Evolutionary conservation across 208 protist genomes (phyloP).

Genomic region (Naegleria lovaniensis): DNA sequence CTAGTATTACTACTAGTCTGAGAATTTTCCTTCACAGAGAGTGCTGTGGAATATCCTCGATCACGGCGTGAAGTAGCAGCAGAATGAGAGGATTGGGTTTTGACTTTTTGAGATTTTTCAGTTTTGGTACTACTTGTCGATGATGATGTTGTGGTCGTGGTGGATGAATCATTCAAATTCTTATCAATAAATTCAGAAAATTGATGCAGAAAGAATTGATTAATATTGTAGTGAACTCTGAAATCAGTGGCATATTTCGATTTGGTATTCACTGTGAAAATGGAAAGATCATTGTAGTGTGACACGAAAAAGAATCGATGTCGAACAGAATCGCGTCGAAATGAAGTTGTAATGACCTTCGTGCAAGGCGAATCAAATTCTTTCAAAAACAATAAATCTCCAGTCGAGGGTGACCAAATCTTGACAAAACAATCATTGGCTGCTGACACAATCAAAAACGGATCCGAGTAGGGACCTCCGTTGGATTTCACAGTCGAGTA

Average conservation of each 20-base stretch:
- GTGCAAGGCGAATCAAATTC: background rate
- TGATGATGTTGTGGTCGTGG: background rate
- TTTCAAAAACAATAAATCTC: background rate
- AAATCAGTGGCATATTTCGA: background rate
- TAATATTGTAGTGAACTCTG: background rate
- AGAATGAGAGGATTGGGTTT: too few relatives aligned
- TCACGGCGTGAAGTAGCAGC: background rate
- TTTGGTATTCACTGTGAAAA: background rate
- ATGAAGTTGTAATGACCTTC: background rate
- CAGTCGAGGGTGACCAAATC: background rate
- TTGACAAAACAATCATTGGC: background rate
- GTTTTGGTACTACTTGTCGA: background rate
- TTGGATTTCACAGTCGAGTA: background rate
- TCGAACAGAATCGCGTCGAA: background rate
- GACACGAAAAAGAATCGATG: background rate
- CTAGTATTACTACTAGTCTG: background rate
- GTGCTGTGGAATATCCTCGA: background rate
- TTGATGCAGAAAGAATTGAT: background rate
- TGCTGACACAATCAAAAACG: background rate
- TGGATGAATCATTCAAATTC: background rate
- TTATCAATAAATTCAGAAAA: background rate
- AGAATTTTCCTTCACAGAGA: background rate
- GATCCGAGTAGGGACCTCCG: background rate
- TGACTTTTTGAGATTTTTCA: too few relatives aligned
- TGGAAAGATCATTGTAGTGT: background rate